phyloP scores from a whole-genome alignment of 768 basidiomycete species.

The Arthromyces matolae region DNA sequence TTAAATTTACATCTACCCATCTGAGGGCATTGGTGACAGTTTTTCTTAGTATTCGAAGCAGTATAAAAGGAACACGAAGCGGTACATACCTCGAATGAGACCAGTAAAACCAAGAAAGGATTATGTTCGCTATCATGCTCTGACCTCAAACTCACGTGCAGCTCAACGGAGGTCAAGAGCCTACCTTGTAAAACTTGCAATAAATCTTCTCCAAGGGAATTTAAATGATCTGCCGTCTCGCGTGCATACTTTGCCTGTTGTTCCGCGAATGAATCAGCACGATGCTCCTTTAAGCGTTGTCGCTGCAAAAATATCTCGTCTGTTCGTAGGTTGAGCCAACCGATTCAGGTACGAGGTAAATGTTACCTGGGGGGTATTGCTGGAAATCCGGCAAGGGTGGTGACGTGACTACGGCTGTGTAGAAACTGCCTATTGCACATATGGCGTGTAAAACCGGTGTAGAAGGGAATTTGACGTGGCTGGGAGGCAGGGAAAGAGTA shows the following conservation, averaged over 20 bases:
- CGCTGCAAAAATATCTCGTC: slow-evolving; percentile 55
- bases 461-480: slow-evolving; percentile 71
- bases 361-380: slow-evolving; percentile 43
- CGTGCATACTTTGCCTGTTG: slow-evolving; percentile 56
- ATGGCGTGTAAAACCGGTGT: slow-evolving; percentile 78
- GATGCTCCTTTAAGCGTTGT: slow-evolving; percentile 39
- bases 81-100: slow-evolving; percentile 65
- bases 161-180: neutral
- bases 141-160: neutral
- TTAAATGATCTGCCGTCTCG: slow-evolving; percentile 43
- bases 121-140: slow-evolving; percentile 61
- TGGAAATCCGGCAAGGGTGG: slow-evolving; percentile 49
- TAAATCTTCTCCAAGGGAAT: slow-evolving; percentile 49
- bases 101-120: slow-evolving; percentile 74
- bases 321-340: slow-evolving; percentile 13
- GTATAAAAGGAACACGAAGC: slow-evolving; percentile 2
- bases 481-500: slow-evolving; percentile 59
- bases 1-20: slow-evolving; percentile 62
- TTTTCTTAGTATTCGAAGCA: slow-evolving; percentile 6
- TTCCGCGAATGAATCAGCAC: slow-evolving; percentile 62
- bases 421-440: slow-evolving; percentile 74
- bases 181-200: slow-evolving; percentile 63
- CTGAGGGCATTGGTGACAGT: slow-evolving; percentile 35
- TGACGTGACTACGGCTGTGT: slow-evolving; percentile 64
- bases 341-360: neutral